These are phyloP conservation scores for Clonostachys sp. DNA, from an alignment of 2,329 filamentous ascomycete genomes.

Conservation along the genomic window DNA sequence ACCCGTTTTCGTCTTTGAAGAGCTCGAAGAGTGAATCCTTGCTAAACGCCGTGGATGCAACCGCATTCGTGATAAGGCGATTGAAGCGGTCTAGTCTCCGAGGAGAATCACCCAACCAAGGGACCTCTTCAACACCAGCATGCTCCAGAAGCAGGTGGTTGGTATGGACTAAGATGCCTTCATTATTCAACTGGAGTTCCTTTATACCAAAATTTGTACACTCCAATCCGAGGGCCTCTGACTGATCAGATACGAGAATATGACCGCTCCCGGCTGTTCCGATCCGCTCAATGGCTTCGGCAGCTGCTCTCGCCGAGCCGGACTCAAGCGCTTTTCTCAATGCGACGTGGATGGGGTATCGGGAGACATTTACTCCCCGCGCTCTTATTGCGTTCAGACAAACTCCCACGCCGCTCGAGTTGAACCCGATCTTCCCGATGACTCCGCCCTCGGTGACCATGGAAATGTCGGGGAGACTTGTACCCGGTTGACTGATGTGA, in stretches of 20 bases:
- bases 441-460: constrained; percentile 57
- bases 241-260: constrained; percentile 4
- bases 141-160: constrained; percentile 15
- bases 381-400: constrained; percentile 59
- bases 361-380: constrained; percentile 42
- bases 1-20: constrained; percentile 18
- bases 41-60: not conserved
- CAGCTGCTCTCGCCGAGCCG: constrained; percentile 13
- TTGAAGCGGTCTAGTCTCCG: constrained; percentile 13
- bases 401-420: constrained; percentile 51
- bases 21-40: constrained; percentile 3
- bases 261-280: constrained; percentile 6
- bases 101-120: constrained; percentile 21
- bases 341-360: constrained; percentile 57
- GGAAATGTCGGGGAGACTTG: constrained; percentile 34
- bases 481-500: constrained; percentile 32
- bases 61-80: constrained; percentile 9
- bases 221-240: constrained; percentile 3
- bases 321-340: constrained; percentile 52
- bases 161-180: constrained; percentile 4
- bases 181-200: constrained; percentile 1
- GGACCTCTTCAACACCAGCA: constrained; percentile 16
- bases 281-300: not conserved
- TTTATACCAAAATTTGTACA: constrained; percentile 2
- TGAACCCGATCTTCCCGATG: constrained; percentile 64